phyloP scores from a whole-genome alignment of 108 stramenopile genomes.

The Nitzschia sp. region DNA sequence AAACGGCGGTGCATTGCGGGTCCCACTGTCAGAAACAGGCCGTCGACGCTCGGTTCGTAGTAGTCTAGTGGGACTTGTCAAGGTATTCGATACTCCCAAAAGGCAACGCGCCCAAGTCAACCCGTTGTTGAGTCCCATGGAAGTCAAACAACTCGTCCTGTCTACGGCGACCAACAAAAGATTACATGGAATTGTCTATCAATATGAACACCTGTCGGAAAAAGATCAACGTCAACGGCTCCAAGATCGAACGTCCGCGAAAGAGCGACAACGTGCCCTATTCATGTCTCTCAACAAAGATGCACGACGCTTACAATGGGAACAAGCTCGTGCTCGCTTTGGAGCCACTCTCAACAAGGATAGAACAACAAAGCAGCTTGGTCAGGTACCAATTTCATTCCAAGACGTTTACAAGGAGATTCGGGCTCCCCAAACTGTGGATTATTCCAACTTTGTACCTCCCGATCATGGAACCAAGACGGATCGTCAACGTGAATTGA shows the following conservation, averaged over 20 bases:
- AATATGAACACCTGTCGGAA: neutral
- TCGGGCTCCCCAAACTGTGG: neutral
- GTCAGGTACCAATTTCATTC: neutral
- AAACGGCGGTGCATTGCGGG: neutral
- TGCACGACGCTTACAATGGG: neutral
- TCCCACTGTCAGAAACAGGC: neutral
- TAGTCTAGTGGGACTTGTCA: neutral
- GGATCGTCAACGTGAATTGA: conserved; percentile 11
- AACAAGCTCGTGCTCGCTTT: conserved; percentile 4
- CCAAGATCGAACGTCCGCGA: neutral
- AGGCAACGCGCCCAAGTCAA: neutral
- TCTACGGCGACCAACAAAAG: neutral
- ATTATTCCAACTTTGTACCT: conserved; percentile 19
- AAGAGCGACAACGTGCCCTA: conserved; percentile 12
- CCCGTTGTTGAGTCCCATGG: conserved; percentile 13
- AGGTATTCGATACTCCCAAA: conserved; percentile 11
- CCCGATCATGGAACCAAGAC: conserved; percentile 18
- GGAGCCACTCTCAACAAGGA: neutral
- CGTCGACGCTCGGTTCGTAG: neutral
- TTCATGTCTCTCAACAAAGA: neutral
- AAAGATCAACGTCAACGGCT: neutral
- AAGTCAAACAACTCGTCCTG: conserved; percentile 20
- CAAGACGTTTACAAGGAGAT: neutral
- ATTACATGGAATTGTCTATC: neutral
- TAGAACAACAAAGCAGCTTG: neutral